Base-by-base conservation (phyloP, 23 red algal species). In the Gracilariopsis chorda region DNA sequence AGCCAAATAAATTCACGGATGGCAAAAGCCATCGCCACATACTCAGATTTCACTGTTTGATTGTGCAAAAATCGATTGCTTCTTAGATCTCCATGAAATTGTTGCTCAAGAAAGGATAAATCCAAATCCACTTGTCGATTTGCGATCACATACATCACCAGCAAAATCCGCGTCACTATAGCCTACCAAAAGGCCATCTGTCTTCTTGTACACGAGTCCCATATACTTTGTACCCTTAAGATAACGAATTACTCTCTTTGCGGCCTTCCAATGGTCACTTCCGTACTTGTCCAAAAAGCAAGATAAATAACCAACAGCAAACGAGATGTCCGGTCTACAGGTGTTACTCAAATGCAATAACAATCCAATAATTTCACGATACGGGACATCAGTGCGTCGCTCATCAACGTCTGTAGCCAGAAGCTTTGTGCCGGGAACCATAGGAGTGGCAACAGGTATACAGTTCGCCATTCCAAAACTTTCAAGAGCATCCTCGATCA, bases 11-110 rank as follows among this genome's bases (percentile, higher is more conserved):
- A 36, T 33, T 85, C 81, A 1, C 52, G 32, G 17, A 53, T 57
- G 1, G 81, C 57, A 35, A 30, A 32, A 2, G 53, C 4, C 24
- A 67, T 35, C 12, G 62, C 60, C 0, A 87, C 67, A 63, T 87
- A 72, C 78, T 82, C 78, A 12, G 37, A 28, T 40, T 87, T n/a
- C 0, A 49, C 67, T 41, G 82, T n/a, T 69, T 3, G 82, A 87
- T 17, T 55, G 29, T 3, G 61, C 37, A 7, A 87, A 35, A 17
- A 73, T 46, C 13, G 4, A 7, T 39, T 87, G 82, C 40, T 55
- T 56, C 62, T 87, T 70, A 23, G 42, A 69, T 0, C 9, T 43
- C 59, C 59, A 68, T 37, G 59, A 29, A n/a, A 67, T 1, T 4
- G 16, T 4, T 30, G 81, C 81, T 9, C 7, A 21, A 52, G 10